Base-by-base conservation (phyloP, 176 grass and related monocot species). In the Otatea glauca region DNA sequence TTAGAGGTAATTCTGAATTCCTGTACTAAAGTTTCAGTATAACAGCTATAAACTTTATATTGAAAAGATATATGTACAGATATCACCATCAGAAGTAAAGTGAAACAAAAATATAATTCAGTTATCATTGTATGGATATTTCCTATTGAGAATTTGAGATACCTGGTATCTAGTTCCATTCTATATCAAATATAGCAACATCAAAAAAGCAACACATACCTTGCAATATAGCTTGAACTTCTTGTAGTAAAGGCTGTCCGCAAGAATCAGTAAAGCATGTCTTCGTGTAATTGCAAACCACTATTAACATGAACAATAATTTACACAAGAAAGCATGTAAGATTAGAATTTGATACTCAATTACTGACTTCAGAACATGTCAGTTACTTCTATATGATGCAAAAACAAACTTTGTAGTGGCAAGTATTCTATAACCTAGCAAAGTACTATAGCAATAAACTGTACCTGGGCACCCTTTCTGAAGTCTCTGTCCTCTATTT, bases 191-290 rank as follows among this genome's bases (percentile, higher is more conserved):
- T 11, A 81, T 47, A 76, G 58, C 34, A 78, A 80, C 16, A 71
- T 49, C 11, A 70, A 32, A 61, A 66, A 53, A 76, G 49, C 11
- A 82, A 66, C 73, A 70, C 88, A 70, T 86, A 99, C 96, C 96
- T 95, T 99, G 93, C 96, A 99, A 82, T 99, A 96, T 78, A 92
- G 86, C 86, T 94, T 99, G 86, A 99, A 99, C 77, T 99, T 99
- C 60, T 83, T 96, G 78, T 99, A 96, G 89, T 99, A 99, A 76
- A 99, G 89, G 60, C 25, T 89, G 76, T 99, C 96, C 0, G 91
- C 89, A 35, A 99, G 81, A 96, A 99, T 99, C 88, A 96, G 38
- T 79, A 99, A 87, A 89, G 96, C 93, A 63, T 99, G 96, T 88
- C 91, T 89, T 72, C 96, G 84, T 29, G 94, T 99, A 70, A 99